Evolutionary conservation across 306 rosid genomes (phyloP), one percentile per base, ranked within the genome.

Genomic region (Ormosia semicastrata): DNA sequence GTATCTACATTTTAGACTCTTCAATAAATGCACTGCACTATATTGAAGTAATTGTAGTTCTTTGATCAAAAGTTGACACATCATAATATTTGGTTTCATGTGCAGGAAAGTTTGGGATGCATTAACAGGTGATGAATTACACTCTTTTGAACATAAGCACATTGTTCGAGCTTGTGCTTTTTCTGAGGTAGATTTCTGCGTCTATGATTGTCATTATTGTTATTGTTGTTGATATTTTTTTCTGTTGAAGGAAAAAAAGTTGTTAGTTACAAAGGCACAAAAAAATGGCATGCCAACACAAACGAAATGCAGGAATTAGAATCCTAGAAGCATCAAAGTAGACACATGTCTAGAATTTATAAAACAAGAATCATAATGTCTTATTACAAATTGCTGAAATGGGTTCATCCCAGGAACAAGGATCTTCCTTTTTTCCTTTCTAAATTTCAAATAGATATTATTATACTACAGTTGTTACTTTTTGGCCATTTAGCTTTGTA

Each of bases 61-160:
- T 37, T 17, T 46, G 56, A 58, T 41, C 7, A 44, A 58, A 60
- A 44, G 10, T 56, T 86, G 76, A 53, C 53, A 13, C 33, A 36
- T 32, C 54, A 11, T 68, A 41, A n/a, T 56, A 41, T 40, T 66
- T 40, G 40, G 79, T 71, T 49, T 46, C 24, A 17, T 24, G 5
- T 40, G 90, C 98, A 96, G 99, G 82, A 96, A 93, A 92, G 90
- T 93, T 66, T 96, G 99, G 99, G 97, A 96, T 87, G 99, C 99
- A 33, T 88, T 96, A 83, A 82, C 98, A 1, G 99, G 99, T 36
- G 97, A 96, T 86, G 97, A 79, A 71, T 83, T 92, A 49, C 99
- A 96, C 81, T 91, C 97, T 53, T 96, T 96, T 84, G 99, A 96
- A 74, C 99, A 96, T 84, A 96, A 96, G 81, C 99, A 96, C 89